Evolutionary conservation across 202 grass and related monocot genomes (phyloP).

Genomic region (Carex arenaria): DNA sequence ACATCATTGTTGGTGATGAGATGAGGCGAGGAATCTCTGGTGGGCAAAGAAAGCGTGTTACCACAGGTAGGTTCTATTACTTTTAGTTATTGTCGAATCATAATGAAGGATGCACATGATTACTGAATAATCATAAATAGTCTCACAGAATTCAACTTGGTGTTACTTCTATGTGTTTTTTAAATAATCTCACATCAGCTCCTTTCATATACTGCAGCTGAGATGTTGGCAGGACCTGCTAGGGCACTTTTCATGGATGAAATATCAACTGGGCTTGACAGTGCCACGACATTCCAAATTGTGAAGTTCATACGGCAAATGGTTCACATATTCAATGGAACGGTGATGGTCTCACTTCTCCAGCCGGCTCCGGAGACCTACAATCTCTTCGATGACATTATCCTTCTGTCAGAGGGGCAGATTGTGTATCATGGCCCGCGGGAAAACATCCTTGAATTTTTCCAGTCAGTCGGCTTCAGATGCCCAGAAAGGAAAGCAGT

Average conservation of each 20-base stretch:
- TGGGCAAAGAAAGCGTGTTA: conserved; percentile 82
- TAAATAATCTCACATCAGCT: neutral
- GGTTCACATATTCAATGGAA: conserved; percentile 75
- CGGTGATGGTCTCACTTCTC: conserved; percentile 84
- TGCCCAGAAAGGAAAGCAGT: conserved; percentile 77
- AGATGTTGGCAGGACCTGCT: conserved; percentile 81
- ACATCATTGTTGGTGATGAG: conserved; percentile 70
- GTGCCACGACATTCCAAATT: conserved; percentile 80
- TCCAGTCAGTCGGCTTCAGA: conserved; percentile 50
- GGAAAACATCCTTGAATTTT: conserved; percentile 66
- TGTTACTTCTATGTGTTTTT: neutral
- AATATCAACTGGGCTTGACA: conserved; percentile 96
- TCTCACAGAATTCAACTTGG: neutral
- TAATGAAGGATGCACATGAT: neutral
- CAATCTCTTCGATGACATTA: conserved; percentile 82
- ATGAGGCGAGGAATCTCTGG: conserved; percentile 89
- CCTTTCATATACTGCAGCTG: conserved; percentile 37
- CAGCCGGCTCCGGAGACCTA: conserved; percentile 93
- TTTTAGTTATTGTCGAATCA: neutral
- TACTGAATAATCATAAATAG: neutral
- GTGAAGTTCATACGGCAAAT: conserved; percentile 63
- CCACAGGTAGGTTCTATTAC: conserved; percentile 48
- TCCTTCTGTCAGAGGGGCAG: conserved; percentile 76
- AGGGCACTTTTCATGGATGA: conserved; percentile 93
- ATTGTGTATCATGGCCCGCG: conserved; percentile 79